These are phyloP conservation scores for Myxozyma neotropica DNA, from an alignment of 805 yeast genomes.

Conservation along the genomic window DNA sequence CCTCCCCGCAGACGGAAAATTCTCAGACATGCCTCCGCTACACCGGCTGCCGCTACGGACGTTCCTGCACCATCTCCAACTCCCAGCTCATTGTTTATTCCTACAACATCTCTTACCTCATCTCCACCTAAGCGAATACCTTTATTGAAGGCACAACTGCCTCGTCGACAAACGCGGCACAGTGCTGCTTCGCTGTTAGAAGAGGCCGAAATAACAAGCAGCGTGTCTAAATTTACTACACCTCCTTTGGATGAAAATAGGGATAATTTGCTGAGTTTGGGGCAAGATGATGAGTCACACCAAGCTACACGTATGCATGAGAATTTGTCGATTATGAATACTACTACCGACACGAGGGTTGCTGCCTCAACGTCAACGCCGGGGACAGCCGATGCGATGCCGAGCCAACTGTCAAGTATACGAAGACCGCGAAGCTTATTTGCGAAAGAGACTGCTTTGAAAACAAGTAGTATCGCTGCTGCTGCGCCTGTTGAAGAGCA, in stretches of 20 bases:
- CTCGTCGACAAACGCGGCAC: constrained; percentile 1
- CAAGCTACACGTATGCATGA: too few relatives aligned
- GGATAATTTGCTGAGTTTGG: background rate
- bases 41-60: background rate
- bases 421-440: background rate
- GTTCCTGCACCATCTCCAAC: background rate
- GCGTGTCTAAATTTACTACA: background rate
- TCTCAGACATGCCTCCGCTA: background rate
- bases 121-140: constrained; percentile 1
- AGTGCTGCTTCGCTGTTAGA: background rate
- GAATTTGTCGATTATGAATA: too few relatives aligned
- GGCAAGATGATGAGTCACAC: background rate
- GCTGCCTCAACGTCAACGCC: background rate
- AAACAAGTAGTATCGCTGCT: background rate
- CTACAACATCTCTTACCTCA: background rate
- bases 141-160: background rate
- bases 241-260: background rate
- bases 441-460: background rate
- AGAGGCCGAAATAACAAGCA: background rate
- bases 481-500: constrained; percentile 3
- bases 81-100: background rate
- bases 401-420: background rate
- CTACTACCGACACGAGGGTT: too few relatives aligned
- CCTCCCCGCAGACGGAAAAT: constrained; percentile 22
- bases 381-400: background rate